Conservation (phyloP, 75 land plant genomes). For the Pseudotsuga menziesii region DNA sequence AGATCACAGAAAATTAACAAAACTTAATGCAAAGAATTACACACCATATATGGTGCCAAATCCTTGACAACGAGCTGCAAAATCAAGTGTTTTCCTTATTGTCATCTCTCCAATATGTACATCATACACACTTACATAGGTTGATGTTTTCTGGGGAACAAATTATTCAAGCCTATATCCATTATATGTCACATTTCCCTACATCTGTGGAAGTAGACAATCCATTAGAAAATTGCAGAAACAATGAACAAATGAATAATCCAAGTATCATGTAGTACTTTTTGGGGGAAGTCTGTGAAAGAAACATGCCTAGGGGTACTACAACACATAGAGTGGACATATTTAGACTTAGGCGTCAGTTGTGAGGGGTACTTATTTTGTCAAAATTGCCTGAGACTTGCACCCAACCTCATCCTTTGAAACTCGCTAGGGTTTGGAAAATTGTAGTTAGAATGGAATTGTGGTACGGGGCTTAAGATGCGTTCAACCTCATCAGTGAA, state of each 20-base stretch:
- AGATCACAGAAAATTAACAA: not conserved
- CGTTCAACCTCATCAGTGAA: too few relatives aligned
- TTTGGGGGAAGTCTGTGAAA: too few relatives aligned
- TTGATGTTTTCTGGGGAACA: conserved; percentile 57
- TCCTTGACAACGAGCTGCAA: conserved; percentile 77
- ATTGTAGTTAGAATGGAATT: too few relatives aligned
- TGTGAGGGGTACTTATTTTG: too few relatives aligned
- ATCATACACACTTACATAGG: conserved; percentile 74
- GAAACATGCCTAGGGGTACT: too few relatives aligned
- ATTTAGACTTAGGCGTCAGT: too few relatives aligned
- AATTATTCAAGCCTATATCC: conserved; percentile 56
- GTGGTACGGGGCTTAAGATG: too few relatives aligned
- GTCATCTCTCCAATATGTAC: conserved; percentile 76
- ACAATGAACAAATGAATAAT: not conserved
- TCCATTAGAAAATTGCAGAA: not conserved
- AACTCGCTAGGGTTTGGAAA: too few relatives aligned
- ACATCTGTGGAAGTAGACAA: conserved; percentile 24
- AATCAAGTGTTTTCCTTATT: conserved; percentile 76
- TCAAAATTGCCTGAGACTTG: too few relatives aligned
- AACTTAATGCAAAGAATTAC: conserved; percentile 10
- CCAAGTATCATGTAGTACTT: too few relatives aligned
- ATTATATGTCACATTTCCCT: conserved; percentile 68
- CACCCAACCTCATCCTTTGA: too few relatives aligned
- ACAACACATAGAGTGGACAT: too few relatives aligned
- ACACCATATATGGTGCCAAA: conserved; percentile 51